Percentiles rank a stretch among this genome's conserved stretches.
Conservation (phyloP, 2,329 filamentous ascomycete species). For the Trichoderma atrobrunneum region DNA sequence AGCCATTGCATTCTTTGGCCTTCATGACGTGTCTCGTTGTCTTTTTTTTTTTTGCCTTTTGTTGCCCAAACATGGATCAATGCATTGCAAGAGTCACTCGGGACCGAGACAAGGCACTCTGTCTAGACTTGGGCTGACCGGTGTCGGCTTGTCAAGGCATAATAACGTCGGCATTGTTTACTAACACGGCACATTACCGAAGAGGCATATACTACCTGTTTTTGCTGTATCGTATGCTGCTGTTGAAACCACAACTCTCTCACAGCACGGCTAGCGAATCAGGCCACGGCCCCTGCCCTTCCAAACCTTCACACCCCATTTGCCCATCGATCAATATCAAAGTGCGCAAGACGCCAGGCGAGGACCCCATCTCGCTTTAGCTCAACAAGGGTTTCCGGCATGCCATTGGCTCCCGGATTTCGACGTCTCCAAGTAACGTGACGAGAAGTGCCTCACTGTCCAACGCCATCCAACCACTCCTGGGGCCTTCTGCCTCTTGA, state of each 20-base stretch:
- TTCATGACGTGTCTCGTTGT: neutral
- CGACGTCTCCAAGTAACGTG: constrained; percentile 35
- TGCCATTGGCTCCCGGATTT: constrained; percentile 35
- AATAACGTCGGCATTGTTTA: neutral
- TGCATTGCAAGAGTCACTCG: constrained; percentile 26
- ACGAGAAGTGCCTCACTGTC: constrained; percentile 21
- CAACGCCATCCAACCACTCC: constrained; percentile 1
- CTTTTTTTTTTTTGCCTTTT: neutral
- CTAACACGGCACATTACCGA: neutral
- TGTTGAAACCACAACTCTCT: neutral
- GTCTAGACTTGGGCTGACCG: constrained; percentile 27
- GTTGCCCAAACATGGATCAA: neutral
- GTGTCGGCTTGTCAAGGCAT: constrained; percentile 8
- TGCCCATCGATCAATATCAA: constrained; percentile 3
- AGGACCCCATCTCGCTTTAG: constrained; percentile 20
- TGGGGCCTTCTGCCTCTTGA: neutral
- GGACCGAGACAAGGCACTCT: constrained; percentile 29
- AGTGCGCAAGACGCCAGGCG: neutral
- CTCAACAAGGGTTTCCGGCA: constrained; percentile 32
- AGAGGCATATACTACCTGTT: neutral
- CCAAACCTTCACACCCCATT: neutral
- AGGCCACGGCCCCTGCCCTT: neutral
- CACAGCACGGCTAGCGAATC: neutral
- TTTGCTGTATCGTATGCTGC: neutral
- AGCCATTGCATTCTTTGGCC: neutral